A percentile compares a stretch with the other conserved stretches of the same genome.
Conservation (phyloP, 805 yeast genomes). For the Wickerhamiella kurtzmanii region DNA sequence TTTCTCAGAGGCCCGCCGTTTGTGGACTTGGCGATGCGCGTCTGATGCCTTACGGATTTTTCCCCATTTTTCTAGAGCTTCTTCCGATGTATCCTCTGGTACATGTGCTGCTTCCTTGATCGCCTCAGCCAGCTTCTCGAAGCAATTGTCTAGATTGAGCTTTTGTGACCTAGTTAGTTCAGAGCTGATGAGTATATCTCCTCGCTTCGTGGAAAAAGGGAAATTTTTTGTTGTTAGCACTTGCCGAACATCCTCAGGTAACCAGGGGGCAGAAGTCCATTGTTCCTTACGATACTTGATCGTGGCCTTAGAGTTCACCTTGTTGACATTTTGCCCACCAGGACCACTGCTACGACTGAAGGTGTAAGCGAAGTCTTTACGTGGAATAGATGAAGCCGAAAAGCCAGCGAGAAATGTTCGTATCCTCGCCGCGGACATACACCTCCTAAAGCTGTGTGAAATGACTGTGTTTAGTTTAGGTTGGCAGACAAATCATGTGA, state of each 20-base stretch:
- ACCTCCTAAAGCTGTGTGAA: no score
- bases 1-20: slow-evolving; percentile 29
- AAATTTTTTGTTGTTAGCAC: slow-evolving; percentile 29
- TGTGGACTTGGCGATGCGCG: slow-evolving; percentile 26
- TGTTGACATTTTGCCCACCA: slow-evolving; percentile 81
- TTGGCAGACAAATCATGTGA: no score
- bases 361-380: slow-evolving; percentile 30
- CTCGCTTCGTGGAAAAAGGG: slow-evolving; percentile 42
- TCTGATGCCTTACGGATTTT: slow-evolving; percentile 25
- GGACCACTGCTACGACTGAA: slow-evolving; percentile 64
- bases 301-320: slow-evolving; percentile 51
- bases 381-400: slow-evolving; percentile 31
- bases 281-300: slow-evolving; percentile 32
- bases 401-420: slow-evolving; percentile 34
- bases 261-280: slow-evolving; percentile 42
- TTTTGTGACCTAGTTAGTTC: slow-evolving; percentile 48
- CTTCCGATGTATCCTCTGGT: slow-evolving; percentile 35
- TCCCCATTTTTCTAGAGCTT: slow-evolving; percentile 41
- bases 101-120: slow-evolving; percentile 36
- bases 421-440: slow-evolving; percentile 10
- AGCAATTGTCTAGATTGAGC: slow-evolving; percentile 44
- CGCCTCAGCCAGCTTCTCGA: slow-evolving; percentile 41
- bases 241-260: slow-evolving; percentile 38
- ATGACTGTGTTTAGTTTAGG: no score
- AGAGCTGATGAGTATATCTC: slow-evolving; percentile 46